phyloP scores from a whole-genome alignment of 345 rosid genomes.

The Cochlearia excelsa region DNA sequence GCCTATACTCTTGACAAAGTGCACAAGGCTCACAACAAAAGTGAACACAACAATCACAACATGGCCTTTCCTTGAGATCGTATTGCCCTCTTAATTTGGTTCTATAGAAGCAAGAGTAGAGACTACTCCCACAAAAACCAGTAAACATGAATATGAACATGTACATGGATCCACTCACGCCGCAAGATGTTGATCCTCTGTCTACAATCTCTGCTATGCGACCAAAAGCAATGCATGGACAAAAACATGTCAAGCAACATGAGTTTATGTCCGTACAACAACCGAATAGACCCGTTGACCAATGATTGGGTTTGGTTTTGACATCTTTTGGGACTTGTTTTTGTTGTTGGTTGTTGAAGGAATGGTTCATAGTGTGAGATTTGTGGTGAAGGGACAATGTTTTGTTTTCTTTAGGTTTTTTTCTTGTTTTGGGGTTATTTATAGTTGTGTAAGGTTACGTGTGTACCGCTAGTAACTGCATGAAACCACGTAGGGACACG shows the following conservation, averaged over 20 bases:
- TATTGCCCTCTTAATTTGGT: constrained; percentile 34
- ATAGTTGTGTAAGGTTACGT: neutral
- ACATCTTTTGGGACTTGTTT: neutral
- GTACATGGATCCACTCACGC: constrained; percentile 36
- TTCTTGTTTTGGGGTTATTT: neutral
- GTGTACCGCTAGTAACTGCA: constrained; percentile 7
- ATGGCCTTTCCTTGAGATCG: constrained; percentile 36
- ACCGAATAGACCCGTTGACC: constrained; percentile 51
- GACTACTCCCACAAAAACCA: constrained; percentile 33
- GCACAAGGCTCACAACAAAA: constrained; percentile 39
- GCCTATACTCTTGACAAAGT: constrained; percentile 41
- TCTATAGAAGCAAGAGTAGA: constrained; percentile 40
- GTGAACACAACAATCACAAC: constrained; percentile 39
- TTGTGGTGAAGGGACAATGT: neutral
- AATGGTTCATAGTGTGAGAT: constrained; percentile 2
- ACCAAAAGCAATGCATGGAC: constrained; percentile 63
- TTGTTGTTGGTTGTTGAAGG: neutral
- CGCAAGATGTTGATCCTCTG: constrained; percentile 47
- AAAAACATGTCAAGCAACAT: constrained; percentile 51
- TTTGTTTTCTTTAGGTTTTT: no score
- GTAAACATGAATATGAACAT: constrained; percentile 23
- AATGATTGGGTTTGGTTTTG: constrained; percentile 21
- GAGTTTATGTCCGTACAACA: constrained; percentile 39
- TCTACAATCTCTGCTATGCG: constrained; percentile 55
- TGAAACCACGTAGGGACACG: constrained; percentile 20